Evolutionary conservation across 2,329 filamentous ascomycete genomes (phyloP).

Genomic region (Pseudodiploospora longispora): DNA sequence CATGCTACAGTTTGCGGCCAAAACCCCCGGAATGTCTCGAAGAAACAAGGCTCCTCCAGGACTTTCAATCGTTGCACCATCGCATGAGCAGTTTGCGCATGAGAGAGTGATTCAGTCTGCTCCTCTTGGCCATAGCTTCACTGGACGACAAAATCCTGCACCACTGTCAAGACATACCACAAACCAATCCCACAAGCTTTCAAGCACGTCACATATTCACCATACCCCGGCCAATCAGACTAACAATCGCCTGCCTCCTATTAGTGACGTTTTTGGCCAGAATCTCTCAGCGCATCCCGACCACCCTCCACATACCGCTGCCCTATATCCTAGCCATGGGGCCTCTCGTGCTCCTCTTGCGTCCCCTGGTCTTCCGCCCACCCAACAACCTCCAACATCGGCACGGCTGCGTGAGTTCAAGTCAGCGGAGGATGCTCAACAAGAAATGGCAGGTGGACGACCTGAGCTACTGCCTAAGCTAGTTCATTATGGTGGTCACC

Average conservation of each 20-base stretch:
- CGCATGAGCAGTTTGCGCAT: slow-evolving; percentile 83
- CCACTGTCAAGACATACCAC: slow-evolving; percentile 69
- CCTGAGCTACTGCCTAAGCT: slow-evolving; percentile 88
- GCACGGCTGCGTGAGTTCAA: slow-evolving; percentile 77
- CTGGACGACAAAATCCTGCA: slow-evolving; percentile 73
- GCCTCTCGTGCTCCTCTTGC: slow-evolving; percentile 59
- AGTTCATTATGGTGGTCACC: slow-evolving; percentile 90
- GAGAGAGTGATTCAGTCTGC: slow-evolving; percentile 97
- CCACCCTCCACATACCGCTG: slow-evolving; percentile 28
- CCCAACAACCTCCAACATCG: slow-evolving; percentile 44
- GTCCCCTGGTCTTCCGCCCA: slow-evolving; percentile 60
- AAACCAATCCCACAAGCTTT: slow-evolving; percentile 75
- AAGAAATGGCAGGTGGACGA: slow-evolving; percentile 81
- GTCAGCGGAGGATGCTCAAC: slow-evolving; percentile 91
- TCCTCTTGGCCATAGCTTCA: slow-evolving; percentile 90
- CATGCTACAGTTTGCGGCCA: slow-evolving; percentile 45
- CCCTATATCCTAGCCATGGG: slow-evolving; percentile 50
- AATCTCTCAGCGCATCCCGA: slow-evolving; percentile 58
- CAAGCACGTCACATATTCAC: slow-evolving; percentile 82
- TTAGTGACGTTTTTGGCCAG: slow-evolving; percentile 90
- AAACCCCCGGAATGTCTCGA: slow-evolving; percentile 65
- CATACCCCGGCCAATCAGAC: slow-evolving; percentile 84
- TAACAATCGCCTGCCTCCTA: slow-evolving; percentile 83
- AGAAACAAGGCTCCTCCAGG: slow-evolving; percentile 79
- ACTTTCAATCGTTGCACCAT: slow-evolving; percentile 89